Base-by-base conservation (phyloP, 2,329 filamentous ascomycete species). In the Botrytis paeoniae region DNA sequence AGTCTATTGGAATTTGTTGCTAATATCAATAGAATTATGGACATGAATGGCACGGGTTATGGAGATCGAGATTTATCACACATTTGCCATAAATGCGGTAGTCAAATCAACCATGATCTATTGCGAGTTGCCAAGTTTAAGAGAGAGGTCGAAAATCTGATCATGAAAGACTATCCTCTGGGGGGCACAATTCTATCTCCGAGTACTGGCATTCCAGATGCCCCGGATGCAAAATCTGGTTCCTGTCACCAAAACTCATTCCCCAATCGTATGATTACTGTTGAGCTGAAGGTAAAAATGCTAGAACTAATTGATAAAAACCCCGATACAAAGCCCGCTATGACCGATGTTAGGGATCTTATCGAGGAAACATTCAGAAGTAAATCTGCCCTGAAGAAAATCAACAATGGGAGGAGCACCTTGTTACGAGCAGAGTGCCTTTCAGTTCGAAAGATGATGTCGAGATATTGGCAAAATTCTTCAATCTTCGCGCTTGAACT, bases 391-490 rank as follows among this genome's bases (percentile, higher is more conserved):
- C 75, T 90, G 45, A 81, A 81, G 54, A 77, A 77, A n/a, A 83
- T 86, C 48, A 85, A 86, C 71, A 74, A 75, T 22, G 72, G 77
- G 35, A 77, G 73, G 29, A 75, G 76, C 2, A 81, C 79, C 39
- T 61, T 78, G n/a, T 64, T 62, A 16, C 62, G 69, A 20, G 75
- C 78, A 9, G 81, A 84, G 37, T 81, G 83, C 9, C 76, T 89
- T 8, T 83, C 85, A 0, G 82, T 89, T 6, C 86, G 90, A 22
- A 89, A 88, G 79, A 91, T 92, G 89, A 91, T 93, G 89, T 86
- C 85, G 35, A 84, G 88, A 3, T 93, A 93, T 78, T 92, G 90
- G 89, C 86, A 88, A 35, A 93, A 93, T 78, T 84, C 83, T n/a
- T 88, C 87, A 1, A 83, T 85, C 0, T 92, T 93, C 75, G 87